These are phyloP conservation scores for Solanum virginianum DNA, from an alignment of 257 asterid species.

Conservation along the genomic window DNA sequence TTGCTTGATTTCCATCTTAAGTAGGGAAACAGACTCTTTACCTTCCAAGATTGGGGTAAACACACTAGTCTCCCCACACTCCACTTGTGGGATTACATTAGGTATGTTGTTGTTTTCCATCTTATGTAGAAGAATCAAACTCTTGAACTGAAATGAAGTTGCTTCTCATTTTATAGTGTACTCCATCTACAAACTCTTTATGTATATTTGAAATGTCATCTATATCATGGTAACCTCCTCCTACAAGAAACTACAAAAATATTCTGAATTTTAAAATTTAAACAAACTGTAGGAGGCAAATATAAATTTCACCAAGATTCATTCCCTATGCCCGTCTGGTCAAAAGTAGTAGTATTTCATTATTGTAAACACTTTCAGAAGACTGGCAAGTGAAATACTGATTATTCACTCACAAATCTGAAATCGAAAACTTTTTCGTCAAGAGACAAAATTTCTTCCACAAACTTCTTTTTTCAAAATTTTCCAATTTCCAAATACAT, in stretches of 20 bases:
- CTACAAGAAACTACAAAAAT: neutral
- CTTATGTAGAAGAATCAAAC: neutral
- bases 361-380: too few species aligned
- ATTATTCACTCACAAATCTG: too few species aligned
- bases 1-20: neutral
- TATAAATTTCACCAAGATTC: too few species aligned
- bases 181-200: neutral
- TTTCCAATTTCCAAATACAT: too few species aligned
- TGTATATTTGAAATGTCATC: neutral
- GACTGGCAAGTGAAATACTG: too few species aligned
- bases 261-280: too few species aligned
- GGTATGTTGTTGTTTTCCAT: neutral
- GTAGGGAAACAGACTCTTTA: neutral
- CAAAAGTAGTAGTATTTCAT: too few species aligned
- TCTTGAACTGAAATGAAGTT: neutral
- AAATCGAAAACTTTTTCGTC: too few species aligned
- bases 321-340: too few species aligned
- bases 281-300: too few species aligned
- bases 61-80: neutral
- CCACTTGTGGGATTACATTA: neutral
- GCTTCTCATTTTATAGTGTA: neutral
- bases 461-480: too few species aligned
- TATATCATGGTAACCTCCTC: neutral
- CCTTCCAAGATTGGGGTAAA: neutral
- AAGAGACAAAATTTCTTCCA: too few species aligned